Base-by-base conservation (phyloP, 192 early-diverging fungal genomes). In the Coemansia sp. region DNA sequence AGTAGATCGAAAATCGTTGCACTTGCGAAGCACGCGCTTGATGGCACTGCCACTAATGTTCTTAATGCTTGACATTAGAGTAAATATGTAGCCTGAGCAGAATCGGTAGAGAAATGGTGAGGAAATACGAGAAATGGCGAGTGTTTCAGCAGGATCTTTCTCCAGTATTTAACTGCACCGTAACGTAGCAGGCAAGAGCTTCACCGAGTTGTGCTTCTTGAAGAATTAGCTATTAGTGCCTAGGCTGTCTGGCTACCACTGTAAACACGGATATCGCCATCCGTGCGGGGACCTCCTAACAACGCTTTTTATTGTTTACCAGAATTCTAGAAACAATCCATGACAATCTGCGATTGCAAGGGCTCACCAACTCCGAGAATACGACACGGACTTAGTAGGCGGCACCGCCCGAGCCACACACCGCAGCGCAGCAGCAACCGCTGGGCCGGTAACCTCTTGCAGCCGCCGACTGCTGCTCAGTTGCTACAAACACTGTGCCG, bases 1-100 rank as follows among this genome's bases (percentile, higher is more conserved):
- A 9, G 69, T 64, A 16, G 67, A 68, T 33, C 77, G 39, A 18
- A 79, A 79, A n/a, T 79, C 65, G 39, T 79, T 79, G 71, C 68
- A 74, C 59, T 39, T 63, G 55, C 62, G 55, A 14, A 79, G 21
- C 26, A 71, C 3, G 18, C 77, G 77, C 21, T 65, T 56, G 9
- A 74, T 34, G 8, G 28, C 64, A 62, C 53, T 71, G 43, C 67
- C 57, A 26, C n/a, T 23, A 3, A 14, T 26, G 48, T 14, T 51
- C n/a, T n/a, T n/a, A n/a, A n/a, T n/a, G n/a, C n/a, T n/a, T n/a
- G n/a, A n/a, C n/a, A n/a, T n/a, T n/a, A n/a, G n/a, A n/a, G n/a
- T n/a, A n/a, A n/a, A n/a, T n/a, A n/a, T n/a, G n/a, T n/a, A n/a
- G n/a, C n/a, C n/a, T n/a, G n/a, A n/a, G n/a, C n/a, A n/a, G n/a